Evolutionary conservation across 2,329 filamentous ascomycete genomes (phyloP).

Genomic region (Acephala macrosclerotiorum): DNA sequence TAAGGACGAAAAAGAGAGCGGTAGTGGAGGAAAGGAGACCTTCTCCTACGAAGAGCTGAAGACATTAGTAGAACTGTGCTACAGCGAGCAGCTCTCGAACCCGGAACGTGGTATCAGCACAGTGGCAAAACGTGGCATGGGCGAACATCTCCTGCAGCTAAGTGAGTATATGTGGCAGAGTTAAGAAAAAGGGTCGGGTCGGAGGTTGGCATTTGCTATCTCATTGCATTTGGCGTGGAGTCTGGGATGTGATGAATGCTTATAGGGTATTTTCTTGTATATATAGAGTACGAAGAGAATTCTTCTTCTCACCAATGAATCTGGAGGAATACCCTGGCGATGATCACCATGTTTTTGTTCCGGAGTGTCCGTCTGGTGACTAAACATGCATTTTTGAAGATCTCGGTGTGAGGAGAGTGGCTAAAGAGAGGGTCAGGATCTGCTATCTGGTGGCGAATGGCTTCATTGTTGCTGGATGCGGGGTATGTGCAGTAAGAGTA

Average conservation of each 20-base stretch:
- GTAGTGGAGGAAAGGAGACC: slow-evolving; percentile 47
- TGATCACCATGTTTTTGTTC: not conserved
- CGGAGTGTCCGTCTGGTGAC: not conserved
- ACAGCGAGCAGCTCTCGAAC: slow-evolving; percentile 70
- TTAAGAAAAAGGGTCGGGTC: slow-evolving; percentile 23
- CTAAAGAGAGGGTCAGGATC: not conserved
- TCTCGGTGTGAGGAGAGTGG: not conserved
- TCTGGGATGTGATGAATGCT: slow-evolving; percentile 12
- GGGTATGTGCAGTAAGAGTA: slow-evolving; percentile 4
- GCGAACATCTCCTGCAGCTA: slow-evolving; percentile 72
- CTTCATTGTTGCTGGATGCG: slow-evolving; percentile 4
- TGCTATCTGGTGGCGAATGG: slow-evolving; percentile 8
- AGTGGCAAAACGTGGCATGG: slow-evolving; percentile 73
- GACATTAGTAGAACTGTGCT: slow-evolving; percentile 70
- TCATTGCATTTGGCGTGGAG: slow-evolving; percentile 30
- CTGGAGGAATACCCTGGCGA: slow-evolving; percentile 1
- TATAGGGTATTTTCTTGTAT: not conserved
- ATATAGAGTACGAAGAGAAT: not conserved
- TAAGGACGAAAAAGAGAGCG: slow-evolving; percentile 49
- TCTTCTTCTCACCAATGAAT: not conserved
- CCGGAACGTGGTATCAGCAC: slow-evolving; percentile 72
- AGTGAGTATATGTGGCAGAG: slow-evolving; percentile 76
- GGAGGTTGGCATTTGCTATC: not conserved
- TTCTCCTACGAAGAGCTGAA: slow-evolving; percentile 74
- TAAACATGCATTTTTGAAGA: not conserved